Evolutionary conservation across 1,139 yeast species (phyloP).

Genomic region (Candida smagusa): DNA sequence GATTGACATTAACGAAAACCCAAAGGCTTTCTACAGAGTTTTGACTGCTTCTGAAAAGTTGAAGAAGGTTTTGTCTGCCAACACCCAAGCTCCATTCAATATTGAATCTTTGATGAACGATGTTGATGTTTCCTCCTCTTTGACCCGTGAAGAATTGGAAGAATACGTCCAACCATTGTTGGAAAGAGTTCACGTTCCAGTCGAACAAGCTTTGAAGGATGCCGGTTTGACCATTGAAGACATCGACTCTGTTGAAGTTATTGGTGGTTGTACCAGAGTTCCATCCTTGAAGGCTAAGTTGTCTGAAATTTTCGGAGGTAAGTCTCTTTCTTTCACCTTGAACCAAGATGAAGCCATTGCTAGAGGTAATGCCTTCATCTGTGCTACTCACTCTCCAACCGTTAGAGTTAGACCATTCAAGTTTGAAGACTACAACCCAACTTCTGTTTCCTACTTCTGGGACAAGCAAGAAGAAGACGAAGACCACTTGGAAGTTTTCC

Average conservation of each 20-base stretch:
- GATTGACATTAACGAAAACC: conserved; percentile 84
- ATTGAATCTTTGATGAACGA: conserved; percentile 97
- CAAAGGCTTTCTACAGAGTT: conserved; percentile 94
- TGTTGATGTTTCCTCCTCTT: conserved; percentile 87
- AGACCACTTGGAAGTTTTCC: conserved; percentile 94
- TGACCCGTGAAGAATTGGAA: conserved; percentile 91
- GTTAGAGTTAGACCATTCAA: conserved; percentile 98
- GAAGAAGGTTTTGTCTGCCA: conserved; percentile 96
- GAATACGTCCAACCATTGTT: conserved; percentile 81
- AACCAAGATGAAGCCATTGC: conserved; percentile 99
- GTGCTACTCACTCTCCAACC: conserved; percentile 99
- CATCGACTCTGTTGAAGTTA: conserved; percentile 86
- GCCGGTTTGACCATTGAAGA: conserved; percentile 74
- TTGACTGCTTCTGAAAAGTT: conserved; percentile 87
- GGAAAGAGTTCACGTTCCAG: conserved; percentile 70
- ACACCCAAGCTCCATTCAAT: conserved; percentile 90
- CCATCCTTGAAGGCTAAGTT: conserved; percentile 86
- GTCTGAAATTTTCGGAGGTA: conserved; percentile 78
- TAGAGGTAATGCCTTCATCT: conserved; percentile 97
- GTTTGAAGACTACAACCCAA: conserved; percentile 90
- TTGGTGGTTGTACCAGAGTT: conserved; percentile 98
- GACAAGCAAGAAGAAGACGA: conserved; percentile 90
- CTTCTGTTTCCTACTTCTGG: conserved; percentile 95
- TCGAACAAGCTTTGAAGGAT: conserved; percentile 75
- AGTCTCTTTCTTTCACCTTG: conserved; percentile 87